A percentile compares a stretch with the other conserved stretches of the same genome.
phyloP scores from a whole-genome alignment of 768 basidiomycete species.

The Rhodocollybia butyracea region DNA sequence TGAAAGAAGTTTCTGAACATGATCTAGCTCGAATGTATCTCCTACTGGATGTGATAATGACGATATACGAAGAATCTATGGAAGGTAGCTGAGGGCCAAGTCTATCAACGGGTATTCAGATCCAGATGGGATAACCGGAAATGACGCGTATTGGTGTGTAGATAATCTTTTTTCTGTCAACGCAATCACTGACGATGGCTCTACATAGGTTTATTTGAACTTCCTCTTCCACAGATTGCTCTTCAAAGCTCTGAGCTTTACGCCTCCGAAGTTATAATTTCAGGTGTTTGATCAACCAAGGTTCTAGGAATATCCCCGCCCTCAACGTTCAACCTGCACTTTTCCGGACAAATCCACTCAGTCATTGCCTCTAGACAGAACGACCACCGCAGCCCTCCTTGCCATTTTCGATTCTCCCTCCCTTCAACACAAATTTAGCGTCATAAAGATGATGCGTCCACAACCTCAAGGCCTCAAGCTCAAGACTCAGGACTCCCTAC shows the following conservation, averaged over 20 bases:
- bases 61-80: conserved; percentile 23
- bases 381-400: conserved; percentile 18
- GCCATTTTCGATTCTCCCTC: conserved; percentile 16
- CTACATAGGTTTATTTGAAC: conserved; percentile 30
- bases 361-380: not conserved
- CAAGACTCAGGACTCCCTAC: too few relatives aligned
- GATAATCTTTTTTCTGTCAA: not conserved
- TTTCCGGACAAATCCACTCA: not conserved
- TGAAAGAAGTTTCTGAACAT: not conserved
- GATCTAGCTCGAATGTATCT: conserved; percentile 2
- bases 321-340: conserved; percentile 4
- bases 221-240: conserved; percentile 29
- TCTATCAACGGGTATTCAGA: not conserved
- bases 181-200: not conserved
- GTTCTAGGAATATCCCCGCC: conserved; percentile 1
- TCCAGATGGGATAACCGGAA: conserved; percentile 4
- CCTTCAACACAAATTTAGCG: conserved; percentile 20
- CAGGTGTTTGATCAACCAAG: not conserved
- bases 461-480: too few relatives aligned
- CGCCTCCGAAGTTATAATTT: not conserved
- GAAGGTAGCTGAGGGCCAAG: conserved; percentile 9
- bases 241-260: conserved; percentile 35
- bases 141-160: conserved; percentile 12
- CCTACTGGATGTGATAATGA: conserved; percentile 21
- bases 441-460: conserved; percentile 34